Evolutionary conservation across 2,329 filamentous ascomycete species (phyloP), one percentile per base, ranked within the genome.

Genomic region (Verticillium tricorpus): DNA sequence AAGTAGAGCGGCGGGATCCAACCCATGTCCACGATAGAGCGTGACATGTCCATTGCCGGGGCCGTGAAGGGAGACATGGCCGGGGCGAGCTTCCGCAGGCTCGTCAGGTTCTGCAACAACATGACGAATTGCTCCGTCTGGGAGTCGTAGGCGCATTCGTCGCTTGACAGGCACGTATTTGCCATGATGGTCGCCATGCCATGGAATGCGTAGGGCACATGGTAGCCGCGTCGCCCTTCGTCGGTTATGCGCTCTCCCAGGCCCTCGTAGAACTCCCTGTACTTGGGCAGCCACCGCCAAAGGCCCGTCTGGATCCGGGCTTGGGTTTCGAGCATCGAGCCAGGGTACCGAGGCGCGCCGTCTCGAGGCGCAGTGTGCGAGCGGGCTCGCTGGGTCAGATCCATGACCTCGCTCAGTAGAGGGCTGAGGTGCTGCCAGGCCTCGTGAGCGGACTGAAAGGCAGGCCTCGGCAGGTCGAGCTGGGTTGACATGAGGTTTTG

Each of bases 1-100:
- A 74, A 82, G 62, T 81, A 82, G 2, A 82, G 70, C 0, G 78
- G 74, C 7, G 78, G 71, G 11, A 81, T 72, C 69, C 77, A 79
- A 9, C 80, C 80, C 11, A 79, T 70, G 61, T 82, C 79, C 5
- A 71, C 65, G 15, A 76, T 72, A 2, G 74, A 73, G 9, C 67
- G 63, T n/a, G 72, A 68, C 67, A 75, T 73, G 39, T 72, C 69
- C 34, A 69, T 35, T 58, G 57, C 15, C 63, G 63, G 31, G 2
- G 60, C 31, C 8, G 45, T 50, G 2, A 50, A 25, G 2, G 45
- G 45, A 3, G 45, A 50, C 45, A 25, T 9, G 14, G n/a, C 45
- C 45, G 45, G n/a, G 45, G 17, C 17, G 35, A 14, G 31, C 17
- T n/a, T 19, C 11, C 55, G 19, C 66, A 54, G 32, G 25, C 15